Evolutionary conservation across 164 flowering plant genomes (phyloP).

Genomic region (Vitis vinifera): DNA sequence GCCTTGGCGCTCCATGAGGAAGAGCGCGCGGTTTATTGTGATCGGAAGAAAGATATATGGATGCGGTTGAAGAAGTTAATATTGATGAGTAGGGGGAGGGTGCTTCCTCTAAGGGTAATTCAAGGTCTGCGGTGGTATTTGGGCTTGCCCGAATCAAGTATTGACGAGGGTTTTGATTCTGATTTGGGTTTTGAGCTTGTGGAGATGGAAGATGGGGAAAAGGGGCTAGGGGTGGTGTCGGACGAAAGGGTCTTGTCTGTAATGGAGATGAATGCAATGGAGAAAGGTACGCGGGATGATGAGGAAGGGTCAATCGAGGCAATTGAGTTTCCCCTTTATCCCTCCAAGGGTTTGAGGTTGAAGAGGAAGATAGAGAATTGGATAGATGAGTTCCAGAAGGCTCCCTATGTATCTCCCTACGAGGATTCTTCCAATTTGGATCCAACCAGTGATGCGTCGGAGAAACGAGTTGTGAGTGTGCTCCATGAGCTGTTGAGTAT

Average conservation of each 20-base stretch:
- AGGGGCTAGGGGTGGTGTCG: slow-evolving; percentile 49
- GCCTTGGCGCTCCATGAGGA: slow-evolving; percentile 59
- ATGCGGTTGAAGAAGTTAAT: slow-evolving; percentile 63
- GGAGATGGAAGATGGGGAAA: slow-evolving; percentile 67
- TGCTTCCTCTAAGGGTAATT: slow-evolving; percentile 66
- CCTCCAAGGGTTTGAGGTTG: slow-evolving; percentile 77
- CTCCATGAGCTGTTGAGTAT: slow-evolving; percentile 82
- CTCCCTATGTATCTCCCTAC: slow-evolving; percentile 83
- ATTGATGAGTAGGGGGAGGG: slow-evolving; percentile 63
- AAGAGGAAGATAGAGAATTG: slow-evolving; percentile 69
- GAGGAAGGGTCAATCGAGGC: slow-evolving; percentile 29
- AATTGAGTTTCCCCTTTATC: slow-evolving; percentile 59
- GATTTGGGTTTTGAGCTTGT: slow-evolving; percentile 50
- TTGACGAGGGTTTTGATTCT: slow-evolving; percentile 45
- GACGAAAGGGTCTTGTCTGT: slow-evolving; percentile 44
- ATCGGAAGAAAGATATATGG: slow-evolving; percentile 38
- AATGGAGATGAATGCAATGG: slow-evolving; percentile 57
- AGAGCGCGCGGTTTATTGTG: slow-evolving; percentile 46
- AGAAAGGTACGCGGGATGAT: slow-evolving; percentile 26
- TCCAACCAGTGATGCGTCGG: slow-evolving; percentile 60
- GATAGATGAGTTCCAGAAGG: slow-evolving; percentile 68
- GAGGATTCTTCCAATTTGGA: slow-evolving; percentile 57
- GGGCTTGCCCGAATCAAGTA: slow-evolving; percentile 50
- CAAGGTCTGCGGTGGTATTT: slow-evolving; percentile 80
- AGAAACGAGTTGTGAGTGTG: slow-evolving; percentile 79